Base-by-base conservation (phyloP, 2,329 filamentous ascomycete genomes). In the Arthrobotrys iridis region DNA sequence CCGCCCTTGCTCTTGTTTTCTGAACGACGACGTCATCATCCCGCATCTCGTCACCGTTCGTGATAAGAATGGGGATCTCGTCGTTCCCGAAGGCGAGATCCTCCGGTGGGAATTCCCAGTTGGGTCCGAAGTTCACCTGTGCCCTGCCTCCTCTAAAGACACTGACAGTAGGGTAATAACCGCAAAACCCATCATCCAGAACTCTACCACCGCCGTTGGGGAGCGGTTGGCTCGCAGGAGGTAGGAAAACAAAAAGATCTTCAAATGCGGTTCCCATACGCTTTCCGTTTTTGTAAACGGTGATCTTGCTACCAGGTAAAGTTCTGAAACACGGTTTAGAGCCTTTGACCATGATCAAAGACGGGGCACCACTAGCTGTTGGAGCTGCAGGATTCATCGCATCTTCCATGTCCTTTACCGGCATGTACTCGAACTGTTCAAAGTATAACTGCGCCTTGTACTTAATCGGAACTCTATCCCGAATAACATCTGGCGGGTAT, bases 371-470 rank as follows among this genome's bases (percentile, higher is more conserved):
- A 6, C 37, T 68, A 33, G 60, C 50, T n/a, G 83, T 78, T 35
- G 81, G 79, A 60, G 84, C 82, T 11, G 88, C 87, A 0, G 89
- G 89, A 80, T 91, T 92, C 85, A 93, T 90, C 18, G 91, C 84
- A 79, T 96, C 91, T 79, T 97, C 93, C 41, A 98, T 88, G 78
- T 96, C 91, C 81, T 96, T 96, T 8, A 90, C 91, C 0, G 92
- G 86, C 79, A 94, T 91, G 81, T 96, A 96, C 81, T 96, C 93
- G 77, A 93, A 91, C 81, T 92, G 91, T 83, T 98, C 94, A 82
- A 97, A 97, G 83, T 96, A 97, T 62, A 93, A 91, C 81, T 96
- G 93, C 43, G 91, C 89, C 82, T 97, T 97, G 85, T 96, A 96
- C 7, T 93, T 89, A 78, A 98, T 96, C 0, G 95, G 93, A 46